Conservation (phyloP, 2,329 filamentous ascomycete genomes). For the Xylaria arbuscula region DNA sequence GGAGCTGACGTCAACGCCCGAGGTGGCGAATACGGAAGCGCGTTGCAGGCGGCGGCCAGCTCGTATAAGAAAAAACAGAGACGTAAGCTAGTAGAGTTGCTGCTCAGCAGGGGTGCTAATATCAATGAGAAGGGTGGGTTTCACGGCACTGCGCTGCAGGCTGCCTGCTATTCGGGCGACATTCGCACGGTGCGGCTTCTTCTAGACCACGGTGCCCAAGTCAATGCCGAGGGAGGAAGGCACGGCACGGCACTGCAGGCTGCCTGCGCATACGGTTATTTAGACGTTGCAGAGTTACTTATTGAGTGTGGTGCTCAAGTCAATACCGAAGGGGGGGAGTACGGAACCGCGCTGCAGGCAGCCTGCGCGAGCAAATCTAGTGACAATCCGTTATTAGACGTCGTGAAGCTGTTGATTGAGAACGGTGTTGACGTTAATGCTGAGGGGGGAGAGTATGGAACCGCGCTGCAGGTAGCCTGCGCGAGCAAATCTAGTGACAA, state of each 20-base stretch:
- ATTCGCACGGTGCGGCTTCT: not conserved
- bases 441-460: too few relatives aligned
- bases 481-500: too few relatives aligned
- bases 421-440: not conserved
- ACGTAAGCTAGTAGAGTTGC: not conserved
- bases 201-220: slow-evolving; percentile 3
- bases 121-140: not conserved
- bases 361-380: too few relatives aligned
- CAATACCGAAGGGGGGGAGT: too few relatives aligned
- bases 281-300: not conserved
- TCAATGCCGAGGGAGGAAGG: slow-evolving; percentile 1
- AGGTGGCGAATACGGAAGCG: not conserved
- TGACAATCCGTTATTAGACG: too few relatives aligned
- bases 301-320: not conserved
- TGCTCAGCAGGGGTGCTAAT: slow-evolving; percentile 7
- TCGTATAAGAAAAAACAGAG: not conserved
- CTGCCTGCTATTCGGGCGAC: not conserved
- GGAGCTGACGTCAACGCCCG: not conserved
- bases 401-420: too few relatives aligned
- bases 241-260: slow-evolving; percentile 14
- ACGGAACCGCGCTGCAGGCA: too few relatives aligned
- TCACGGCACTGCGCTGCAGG: slow-evolving; percentile 6
- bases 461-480: too few relatives aligned
- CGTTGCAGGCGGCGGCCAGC: not conserved
- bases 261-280: not conserved